phyloP scores from a whole-genome alignment of 306 rosid species.

The Inga laurina region DNA sequence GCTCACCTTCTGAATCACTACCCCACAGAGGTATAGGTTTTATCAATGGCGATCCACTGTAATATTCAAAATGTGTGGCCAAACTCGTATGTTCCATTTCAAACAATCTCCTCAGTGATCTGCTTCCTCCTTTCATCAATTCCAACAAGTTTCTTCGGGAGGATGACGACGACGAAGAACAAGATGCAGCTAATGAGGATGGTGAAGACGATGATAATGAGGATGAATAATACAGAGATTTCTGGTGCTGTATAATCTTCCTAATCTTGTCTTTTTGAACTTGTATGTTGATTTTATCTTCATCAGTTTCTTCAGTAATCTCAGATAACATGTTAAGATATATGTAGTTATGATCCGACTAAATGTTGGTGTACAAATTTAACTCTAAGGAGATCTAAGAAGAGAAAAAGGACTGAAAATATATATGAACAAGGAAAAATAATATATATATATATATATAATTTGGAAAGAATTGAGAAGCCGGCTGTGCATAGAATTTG shows the following conservation, averaged over 20 bases:
- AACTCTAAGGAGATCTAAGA: not conserved
- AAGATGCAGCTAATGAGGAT: constrained; percentile 41
- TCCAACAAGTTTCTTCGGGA: constrained; percentile 50
- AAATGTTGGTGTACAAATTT: not conserved
- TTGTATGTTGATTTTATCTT: constrained; percentile 52
- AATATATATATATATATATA: not conserved
- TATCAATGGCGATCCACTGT: constrained; percentile 68
- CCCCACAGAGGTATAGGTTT: constrained; percentile 76
- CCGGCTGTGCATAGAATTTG: constrained; percentile 47
- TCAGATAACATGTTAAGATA: constrained; percentile 40
- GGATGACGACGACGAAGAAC: constrained; percentile 42
- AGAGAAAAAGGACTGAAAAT: constrained; percentile 32
- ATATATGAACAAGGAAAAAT: constrained; percentile 26
- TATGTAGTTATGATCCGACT: not conserved
- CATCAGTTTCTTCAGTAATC: constrained; percentile 59
- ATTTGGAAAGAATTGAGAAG: not conserved
- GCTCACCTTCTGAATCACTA: constrained; percentile 59
- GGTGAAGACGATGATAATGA: constrained; percentile 30
- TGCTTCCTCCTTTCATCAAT: constrained; percentile 77
- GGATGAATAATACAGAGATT: constrained; percentile 43
- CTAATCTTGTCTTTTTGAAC: constrained; percentile 51
- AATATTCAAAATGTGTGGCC: constrained; percentile 51
- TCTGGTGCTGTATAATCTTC: constrained; percentile 64
- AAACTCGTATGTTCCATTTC: constrained; percentile 88
- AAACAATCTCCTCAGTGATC: constrained; percentile 77